These are phyloP conservation scores for Mesotaenium endlicherianum DNA, from an alignment of 139 green algal species.

Conservation along the genomic window DNA sequence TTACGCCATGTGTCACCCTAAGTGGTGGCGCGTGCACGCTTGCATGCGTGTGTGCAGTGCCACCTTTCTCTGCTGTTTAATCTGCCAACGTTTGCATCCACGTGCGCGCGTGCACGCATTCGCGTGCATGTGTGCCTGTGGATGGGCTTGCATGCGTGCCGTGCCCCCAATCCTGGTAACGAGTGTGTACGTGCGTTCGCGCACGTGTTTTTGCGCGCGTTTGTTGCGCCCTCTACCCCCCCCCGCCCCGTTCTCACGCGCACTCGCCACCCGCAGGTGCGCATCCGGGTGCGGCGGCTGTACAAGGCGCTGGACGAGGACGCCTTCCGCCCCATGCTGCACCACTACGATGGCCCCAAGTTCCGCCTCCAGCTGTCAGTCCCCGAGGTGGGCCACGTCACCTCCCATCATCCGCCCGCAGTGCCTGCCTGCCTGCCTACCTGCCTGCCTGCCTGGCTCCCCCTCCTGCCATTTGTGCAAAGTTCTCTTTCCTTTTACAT, in stretches of 20 bases:
- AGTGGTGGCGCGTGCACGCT: neutral
- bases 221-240: neutral
- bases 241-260: neutral
- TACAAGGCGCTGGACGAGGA: constrained; percentile 38
- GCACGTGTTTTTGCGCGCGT: no score
- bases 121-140: neutral
- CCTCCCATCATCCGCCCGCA: neutral
- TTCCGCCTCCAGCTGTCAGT: constrained; percentile 41
- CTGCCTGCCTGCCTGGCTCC: neutral
- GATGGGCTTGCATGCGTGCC: no score
- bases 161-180: no score
- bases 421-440: neutral
- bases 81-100: neutral
- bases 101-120: neutral
- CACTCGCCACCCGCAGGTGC: constrained; percentile 9
- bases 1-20: neutral
- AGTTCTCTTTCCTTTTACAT: neutral
- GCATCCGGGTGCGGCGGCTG: constrained; percentile 18
- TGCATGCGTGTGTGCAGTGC: neutral
- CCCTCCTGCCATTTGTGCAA: neutral
- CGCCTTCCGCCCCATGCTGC: constrained; percentile 28
- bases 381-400: constrained; percentile 12
- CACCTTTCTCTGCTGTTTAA: neutral
- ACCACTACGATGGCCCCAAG: constrained; percentile 48
- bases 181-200: no score